A percentile compares a stretch with the other conserved stretches of the same genome.
These are phyloP conservation scores for Thalassiosira oceanica DNA, from an alignment of 352 stramenopile genomes.

Conservation along the genomic window DNA sequence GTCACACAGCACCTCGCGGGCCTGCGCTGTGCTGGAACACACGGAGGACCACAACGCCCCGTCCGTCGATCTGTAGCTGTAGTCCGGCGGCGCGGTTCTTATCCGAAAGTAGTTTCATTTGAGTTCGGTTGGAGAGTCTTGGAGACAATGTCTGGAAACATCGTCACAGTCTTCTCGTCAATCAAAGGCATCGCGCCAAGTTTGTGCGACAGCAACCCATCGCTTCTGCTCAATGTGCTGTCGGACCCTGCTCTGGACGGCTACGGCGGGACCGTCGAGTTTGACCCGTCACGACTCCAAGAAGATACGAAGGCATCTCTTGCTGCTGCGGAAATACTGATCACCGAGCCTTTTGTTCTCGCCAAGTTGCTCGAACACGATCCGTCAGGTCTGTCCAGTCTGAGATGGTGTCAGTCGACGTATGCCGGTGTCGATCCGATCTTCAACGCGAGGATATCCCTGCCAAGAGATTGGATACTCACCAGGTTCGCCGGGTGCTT, in stretches of 20 bases:
- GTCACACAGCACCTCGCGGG: too few relatives aligned
- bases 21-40: too few relatives aligned
- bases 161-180: slow-evolving; percentile 47
- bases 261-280: slow-evolving; percentile 49
- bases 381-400: slow-evolving; percentile 7
- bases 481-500: slow-evolving; percentile 56
- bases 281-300: slow-evolving; percentile 29
- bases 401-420: slow-evolving; percentile 61
- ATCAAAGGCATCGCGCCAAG: slow-evolving; percentile 36
- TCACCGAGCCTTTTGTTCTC: slow-evolving; percentile 47
- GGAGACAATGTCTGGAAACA: too few relatives aligned
- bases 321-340: slow-evolving; percentile 38
- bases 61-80: too few relatives aligned
- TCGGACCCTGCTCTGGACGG: slow-evolving; percentile 26
- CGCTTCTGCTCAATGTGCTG: slow-evolving; percentile 17
- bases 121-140: too few relatives aligned
- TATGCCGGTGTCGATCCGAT: slow-evolving; percentile 61
- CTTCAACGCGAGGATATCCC: slow-evolving; percentile 19
- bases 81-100: too few relatives aligned
- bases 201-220: slow-evolving; percentile 10
- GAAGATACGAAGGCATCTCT: slow-evolving; percentile 11
- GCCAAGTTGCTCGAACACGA: slow-evolving; percentile 26
- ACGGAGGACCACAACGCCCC: too few relatives aligned
- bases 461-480: slow-evolving; percentile 28
- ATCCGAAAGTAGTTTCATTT: too few relatives aligned